Evolutionary conservation across 2,329 filamentous ascomycete genomes (phyloP), one percentile per base, ranked within the genome.

Genomic region (Alternaria triticimaculans): DNA sequence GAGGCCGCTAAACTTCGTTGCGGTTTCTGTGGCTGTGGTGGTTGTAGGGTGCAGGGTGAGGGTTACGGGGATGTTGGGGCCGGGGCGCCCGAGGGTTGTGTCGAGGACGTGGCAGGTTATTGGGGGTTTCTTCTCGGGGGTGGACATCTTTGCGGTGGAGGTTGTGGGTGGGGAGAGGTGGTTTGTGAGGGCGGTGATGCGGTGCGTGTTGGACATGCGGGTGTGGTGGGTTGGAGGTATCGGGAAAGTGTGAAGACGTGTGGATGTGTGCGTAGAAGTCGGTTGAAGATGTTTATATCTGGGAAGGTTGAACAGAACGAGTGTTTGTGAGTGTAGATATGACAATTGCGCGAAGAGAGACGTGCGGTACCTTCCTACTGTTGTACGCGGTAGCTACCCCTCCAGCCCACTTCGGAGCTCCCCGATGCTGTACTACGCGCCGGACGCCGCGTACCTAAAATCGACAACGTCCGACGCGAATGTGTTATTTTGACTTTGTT

Each of bases 31-130:
- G n/a, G n/a, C n/a, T n/a, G n/a, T 77, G 3, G 75, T 70, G 68
- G 67, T 57, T 71, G 54, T 44, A 55, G n/a, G 23, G 68, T 54
- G 66, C 23, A 84, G 77, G 53, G 88, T 81, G 21, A 94, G 87
- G 58, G 86, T 88, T 61, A 94, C 91, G 68, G 85, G 85, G 72
- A 96, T 87, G 66, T 84, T 84, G 60, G 85, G 80, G 15, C 88
- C 92, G 21, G 92, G 92, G 61, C 86, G 86, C 75, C 92, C 92
- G 65, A 87, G 83, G n/a, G 89, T 87, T 11, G 92, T 95, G 84
- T 96, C 92, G 78, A 96, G 92, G 80, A 94, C 88, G 84, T 96
- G 92, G 84, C 92, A 95, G 79, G 92, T 95, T 75, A 96, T 95
- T 76, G 88, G 88, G 70, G 78, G 84, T 63, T 75, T 77, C 49